A percentile compares a stretch with the other conserved stretches of the same genome.
These are phyloP conservation scores for Bolboschoenoplectus hybrid DNA, from an alignment of 202 grass and related monocot genomes.

Conservation along the genomic window DNA sequence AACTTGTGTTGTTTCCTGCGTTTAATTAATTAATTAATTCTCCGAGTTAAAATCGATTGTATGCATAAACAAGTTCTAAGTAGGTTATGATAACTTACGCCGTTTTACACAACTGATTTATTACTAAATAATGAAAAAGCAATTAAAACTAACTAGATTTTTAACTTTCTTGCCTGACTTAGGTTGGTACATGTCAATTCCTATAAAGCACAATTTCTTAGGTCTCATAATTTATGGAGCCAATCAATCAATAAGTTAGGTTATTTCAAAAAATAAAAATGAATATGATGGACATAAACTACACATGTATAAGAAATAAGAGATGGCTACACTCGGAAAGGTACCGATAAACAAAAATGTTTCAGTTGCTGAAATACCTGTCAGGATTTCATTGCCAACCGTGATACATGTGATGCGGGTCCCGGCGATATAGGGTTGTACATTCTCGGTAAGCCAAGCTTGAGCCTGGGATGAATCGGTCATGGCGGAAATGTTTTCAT, in stretches of 20 bases:
- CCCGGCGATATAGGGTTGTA: conserved; percentile 69
- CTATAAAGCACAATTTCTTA: not conserved
- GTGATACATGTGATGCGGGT: conserved; percentile 80
- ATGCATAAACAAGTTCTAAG: not conserved
- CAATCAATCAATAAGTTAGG: conserved; percentile 8
- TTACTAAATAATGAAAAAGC: conserved; percentile 1
- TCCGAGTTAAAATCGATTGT: not conserved
- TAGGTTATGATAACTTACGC: not conserved
- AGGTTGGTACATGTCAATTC: conserved; percentile 24
- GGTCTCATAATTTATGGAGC: not conserved
- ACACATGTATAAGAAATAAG: not conserved
- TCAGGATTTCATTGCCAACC: conserved; percentile 85
- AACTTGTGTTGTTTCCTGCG: conserved; percentile 42
- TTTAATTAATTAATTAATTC: conserved; percentile 54
- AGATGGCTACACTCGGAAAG: not conserved
- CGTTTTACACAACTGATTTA: not conserved
- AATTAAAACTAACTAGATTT: not conserved
- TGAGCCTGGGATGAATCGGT: conserved; percentile 43
- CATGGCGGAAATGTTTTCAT: conserved; percentile 71
- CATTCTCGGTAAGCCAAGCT: conserved; percentile 65
- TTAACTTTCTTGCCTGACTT: not conserved
- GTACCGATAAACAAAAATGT: conserved; percentile 4
- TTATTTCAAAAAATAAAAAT: not conserved
- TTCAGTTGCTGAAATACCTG: conserved; percentile 13
- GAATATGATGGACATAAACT: not conserved